These are phyloP conservation scores for Alternaria brassicicola DNA, from an alignment of 2,329 filamentous ascomycete species.

Conservation along the genomic window DNA sequence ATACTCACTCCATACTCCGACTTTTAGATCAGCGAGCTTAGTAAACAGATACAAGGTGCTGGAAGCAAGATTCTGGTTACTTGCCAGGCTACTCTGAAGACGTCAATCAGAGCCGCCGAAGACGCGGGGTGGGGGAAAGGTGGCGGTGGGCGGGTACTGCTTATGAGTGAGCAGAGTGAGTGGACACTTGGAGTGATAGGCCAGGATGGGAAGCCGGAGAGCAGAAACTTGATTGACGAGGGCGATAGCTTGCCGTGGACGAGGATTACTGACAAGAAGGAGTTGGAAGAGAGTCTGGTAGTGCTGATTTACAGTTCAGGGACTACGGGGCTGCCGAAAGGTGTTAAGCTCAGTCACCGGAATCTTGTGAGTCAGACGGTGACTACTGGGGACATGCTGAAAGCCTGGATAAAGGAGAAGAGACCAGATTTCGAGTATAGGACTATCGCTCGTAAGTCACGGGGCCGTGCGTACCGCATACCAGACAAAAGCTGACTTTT, in stretches of 20 bases:
- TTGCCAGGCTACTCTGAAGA: slow-evolving; percentile 57
- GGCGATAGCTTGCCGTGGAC: slow-evolving; percentile 60
- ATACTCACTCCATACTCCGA: too few species aligned
- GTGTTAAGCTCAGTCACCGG: slow-evolving; percentile 52
- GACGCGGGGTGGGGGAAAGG: slow-evolving; percentile 49
- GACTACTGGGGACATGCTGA: slow-evolving; percentile 42
- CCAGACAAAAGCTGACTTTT: background rate
- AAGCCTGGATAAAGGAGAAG: slow-evolving; percentile 31
- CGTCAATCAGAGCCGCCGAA: slow-evolving; percentile 58
- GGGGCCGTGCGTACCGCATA: background rate
- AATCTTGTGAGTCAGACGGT: slow-evolving; percentile 53
- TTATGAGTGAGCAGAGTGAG: slow-evolving; percentile 55
- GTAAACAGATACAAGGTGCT: slow-evolving; percentile 54
- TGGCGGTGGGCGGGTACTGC: slow-evolving; percentile 55
- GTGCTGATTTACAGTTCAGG: slow-evolving; percentile 56
- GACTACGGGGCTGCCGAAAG: slow-evolving; percentile 57
- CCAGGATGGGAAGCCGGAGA: slow-evolving; percentile 30
- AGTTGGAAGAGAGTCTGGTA: slow-evolving; percentile 55
- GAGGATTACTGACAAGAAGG: slow-evolving; percentile 57
- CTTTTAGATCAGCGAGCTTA: too few species aligned
- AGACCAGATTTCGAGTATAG: slow-evolving; percentile 44
- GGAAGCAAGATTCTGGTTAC: slow-evolving; percentile 53
- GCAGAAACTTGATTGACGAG: slow-evolving; percentile 33
- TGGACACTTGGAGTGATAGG: slow-evolving; percentile 45
- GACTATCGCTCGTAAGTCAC: slow-evolving; percentile 47